Base-by-base conservation (phyloP, 2,329 filamentous ascomycete genomes). In the Bipolaris cookei region DNA sequence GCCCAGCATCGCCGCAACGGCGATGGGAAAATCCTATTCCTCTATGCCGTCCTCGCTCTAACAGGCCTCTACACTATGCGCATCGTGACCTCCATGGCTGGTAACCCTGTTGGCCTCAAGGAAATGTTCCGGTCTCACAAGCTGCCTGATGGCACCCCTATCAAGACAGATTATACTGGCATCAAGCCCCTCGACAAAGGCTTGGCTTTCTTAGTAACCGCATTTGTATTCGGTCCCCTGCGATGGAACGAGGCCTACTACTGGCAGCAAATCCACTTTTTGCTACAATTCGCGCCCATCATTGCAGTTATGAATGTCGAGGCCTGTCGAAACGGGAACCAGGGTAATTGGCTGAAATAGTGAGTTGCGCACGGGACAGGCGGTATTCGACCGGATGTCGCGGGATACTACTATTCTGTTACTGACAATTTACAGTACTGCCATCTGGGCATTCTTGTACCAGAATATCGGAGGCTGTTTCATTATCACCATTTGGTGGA, bases 251-350 rank as follows among this genome's bases (percentile, higher is more conserved):
- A 66, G 47, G 14, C 56, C 1, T 63, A 53, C 13, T 64, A 61
- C 11, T 65, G 62, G 64, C 62, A 63, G 34, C 60, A 63, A 8
- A 38, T 66, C 1, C 62, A 66, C 20, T 66, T 66, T 23, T 32
- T 66, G 16, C 3, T 42, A 0, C 62, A 64, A n/a, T 5, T 66
- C 10, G 20, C 54, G 1, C 45, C 51, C 2, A 4, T 63, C 6
- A 39, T 61, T 3, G 56, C 53, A 1, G 39, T 66, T 3, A 50
- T 58, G 47, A 63, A 55, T 43, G 59, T 66, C 0, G 64, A 66
- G 35, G 59, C 64, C 14, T 66, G 54, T 32, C 57, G 64, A n/a
- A 56, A 57, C 32, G 45, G 60, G 5, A 63, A 66, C 10, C 47
- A 48, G 10, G 43, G 47, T 18, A 65, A 58, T 18, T 66, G 58